Conservation (phyloP, 495 filamentous ascomycete species). For the Neurospora sp. region DNA sequence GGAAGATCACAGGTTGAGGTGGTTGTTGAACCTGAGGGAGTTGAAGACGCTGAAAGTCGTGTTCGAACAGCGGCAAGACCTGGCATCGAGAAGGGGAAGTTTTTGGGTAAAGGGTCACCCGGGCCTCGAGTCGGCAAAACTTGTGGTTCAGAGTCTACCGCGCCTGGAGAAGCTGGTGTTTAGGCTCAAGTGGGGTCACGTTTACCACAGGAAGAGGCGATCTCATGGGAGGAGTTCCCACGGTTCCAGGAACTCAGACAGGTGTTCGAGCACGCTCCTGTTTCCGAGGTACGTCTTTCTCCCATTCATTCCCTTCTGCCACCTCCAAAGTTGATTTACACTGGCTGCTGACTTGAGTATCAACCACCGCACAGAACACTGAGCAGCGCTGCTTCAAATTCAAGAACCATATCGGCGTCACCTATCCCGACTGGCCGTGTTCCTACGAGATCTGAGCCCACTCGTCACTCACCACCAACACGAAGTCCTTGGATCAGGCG, state of each 20-base stretch:
- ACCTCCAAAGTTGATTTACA: neutral
- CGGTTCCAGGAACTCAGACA: neutral
- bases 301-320: neutral
- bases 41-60: neutral
- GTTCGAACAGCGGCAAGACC: neutral
- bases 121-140: neutral
- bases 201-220: neutral
- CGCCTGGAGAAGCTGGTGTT: neutral
- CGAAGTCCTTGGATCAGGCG: neutral
- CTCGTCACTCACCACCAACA: neutral
- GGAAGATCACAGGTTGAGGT: neutral
- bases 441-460: neutral
- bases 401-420: neutral
- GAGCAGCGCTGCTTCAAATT: neutral
- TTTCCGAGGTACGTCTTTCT: neutral
- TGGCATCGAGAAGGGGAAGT: neutral
- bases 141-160: neutral
- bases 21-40: neutral
- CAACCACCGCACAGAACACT: neutral
- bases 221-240: neutral
- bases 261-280: neutral
- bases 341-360: neutral
- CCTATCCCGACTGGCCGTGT: neutral
- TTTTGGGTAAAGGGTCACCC: rapidly evolving
- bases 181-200: neutral